Percentiles rank a stretch among this genome's conserved stretches.
phyloP scores from a whole-genome alignment of 75 land plant species.

The Isoetes taiwanensis region DNA sequence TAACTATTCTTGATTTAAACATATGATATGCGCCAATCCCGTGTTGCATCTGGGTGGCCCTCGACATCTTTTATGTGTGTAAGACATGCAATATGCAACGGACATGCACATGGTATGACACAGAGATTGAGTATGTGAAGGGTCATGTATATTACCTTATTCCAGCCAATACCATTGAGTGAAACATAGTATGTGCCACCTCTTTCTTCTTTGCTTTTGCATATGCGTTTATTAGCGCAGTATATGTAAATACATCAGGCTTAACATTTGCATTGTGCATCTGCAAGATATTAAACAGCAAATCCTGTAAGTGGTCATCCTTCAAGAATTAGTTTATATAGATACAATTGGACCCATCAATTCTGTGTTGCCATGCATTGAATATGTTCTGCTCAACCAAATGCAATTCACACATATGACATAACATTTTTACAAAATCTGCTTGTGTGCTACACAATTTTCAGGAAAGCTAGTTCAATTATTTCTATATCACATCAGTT shows the following conservation, averaged over 20 bases:
- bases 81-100: too few species aligned
- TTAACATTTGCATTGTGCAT: constrained; percentile 72
- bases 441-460: neutral
- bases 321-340: too few species aligned
- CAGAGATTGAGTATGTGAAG: neutral
- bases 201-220: constrained; percentile 78
- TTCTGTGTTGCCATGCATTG: neutral
- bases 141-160: constrained; percentile 39
- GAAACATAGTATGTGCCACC: constrained; percentile 74
- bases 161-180: constrained; percentile 84
- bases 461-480: neutral
- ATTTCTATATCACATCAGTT: neutral
- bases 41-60: too few species aligned
- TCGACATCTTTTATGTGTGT: too few species aligned
- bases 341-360: too few species aligned
- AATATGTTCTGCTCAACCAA: neutral
- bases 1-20: too few species aligned
- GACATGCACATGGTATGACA: too few species aligned
- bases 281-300: constrained; percentile 28
- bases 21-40: too few species aligned
- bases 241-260: constrained; percentile 89
- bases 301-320: constrained; percentile 31
- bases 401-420: neutral
- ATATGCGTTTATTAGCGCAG: constrained; percentile 73
- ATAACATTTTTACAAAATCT: constrained; percentile 2